These are phyloP conservation scores for Silene coronaria DNA, from an alignment of 179 eudicot species.

Conservation along the genomic window DNA sequence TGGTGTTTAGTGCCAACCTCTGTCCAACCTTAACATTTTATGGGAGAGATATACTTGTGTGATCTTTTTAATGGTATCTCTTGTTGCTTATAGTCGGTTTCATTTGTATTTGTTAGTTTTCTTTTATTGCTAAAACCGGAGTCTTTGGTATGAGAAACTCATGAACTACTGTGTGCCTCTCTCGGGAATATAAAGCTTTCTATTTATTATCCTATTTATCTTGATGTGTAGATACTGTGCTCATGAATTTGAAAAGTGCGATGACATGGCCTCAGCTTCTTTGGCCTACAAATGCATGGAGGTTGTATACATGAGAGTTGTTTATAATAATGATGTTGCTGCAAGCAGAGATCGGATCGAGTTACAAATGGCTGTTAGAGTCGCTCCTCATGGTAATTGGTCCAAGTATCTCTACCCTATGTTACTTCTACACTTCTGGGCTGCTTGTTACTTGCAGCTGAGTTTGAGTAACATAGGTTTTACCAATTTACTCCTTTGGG, in stretches of 20 bases:
- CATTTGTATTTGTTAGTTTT: too few species aligned
- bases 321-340: constrained; percentile 32
- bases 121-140: too few species aligned
- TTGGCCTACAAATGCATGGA: constrained; percentile 52
- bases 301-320: constrained; percentile 45
- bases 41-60: too few species aligned
- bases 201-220: not conserved
- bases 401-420: not conserved
- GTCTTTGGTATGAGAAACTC: not conserved
- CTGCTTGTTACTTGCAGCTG: too few species aligned
- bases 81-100: too few species aligned
- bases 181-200: not conserved
- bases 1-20: too few species aligned
- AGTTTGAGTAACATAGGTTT: too few species aligned
- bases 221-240: constrained; percentile 36
- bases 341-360: constrained; percentile 35
- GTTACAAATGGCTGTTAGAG: constrained; percentile 35
- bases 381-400: constrained; percentile 40
- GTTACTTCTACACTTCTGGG: too few species aligned
- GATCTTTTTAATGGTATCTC: too few species aligned
- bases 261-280: constrained; percentile 51
- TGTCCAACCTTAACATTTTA: too few species aligned
- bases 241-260: constrained; percentile 38
- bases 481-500: too few species aligned
- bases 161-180: not conserved